Evolutionary conservation across 257 asterid species (phyloP).

Genomic region (Fraxinus quadrangulata): DNA sequence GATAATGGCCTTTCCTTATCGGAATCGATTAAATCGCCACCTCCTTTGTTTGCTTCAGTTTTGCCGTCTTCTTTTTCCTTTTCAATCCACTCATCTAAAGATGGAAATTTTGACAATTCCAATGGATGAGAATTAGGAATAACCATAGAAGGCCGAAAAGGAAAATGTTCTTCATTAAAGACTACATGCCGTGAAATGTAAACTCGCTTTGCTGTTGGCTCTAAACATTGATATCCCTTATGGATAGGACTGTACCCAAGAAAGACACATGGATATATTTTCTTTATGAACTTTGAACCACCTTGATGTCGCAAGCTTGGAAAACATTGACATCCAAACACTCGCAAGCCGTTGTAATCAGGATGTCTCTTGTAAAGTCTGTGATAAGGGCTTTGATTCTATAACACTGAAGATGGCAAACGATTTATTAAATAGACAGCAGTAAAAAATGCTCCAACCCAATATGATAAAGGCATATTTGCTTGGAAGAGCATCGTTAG

Average conservation of each 20-base stretch:
- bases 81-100: neutral
- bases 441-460: slow-evolving; percentile 3
- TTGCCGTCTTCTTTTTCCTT: neutral
- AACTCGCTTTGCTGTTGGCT: neutral
- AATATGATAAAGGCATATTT: neutral
- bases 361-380: neutral
- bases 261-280: neutral
- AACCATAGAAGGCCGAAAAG: neutral
- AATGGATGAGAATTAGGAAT: neutral
- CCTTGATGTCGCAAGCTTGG: neutral
- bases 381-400: neutral
- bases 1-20: neutral
- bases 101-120: neutral
- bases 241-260: neutral
- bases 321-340: neutral
- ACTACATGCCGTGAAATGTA: slow-evolving; percentile 15
- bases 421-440: neutral
- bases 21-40: neutral
- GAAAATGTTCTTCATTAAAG: slow-evolving; percentile 3
- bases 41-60: neutral
- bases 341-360: neutral
- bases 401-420: slow-evolving; percentile 1
- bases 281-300: neutral
- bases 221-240: neutral
- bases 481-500: slow-evolving; percentile 11